Evolutionary conservation across 192 early-diverging fungal genomes (phyloP).

Genomic region (Gonapodya prolifera): DNA sequence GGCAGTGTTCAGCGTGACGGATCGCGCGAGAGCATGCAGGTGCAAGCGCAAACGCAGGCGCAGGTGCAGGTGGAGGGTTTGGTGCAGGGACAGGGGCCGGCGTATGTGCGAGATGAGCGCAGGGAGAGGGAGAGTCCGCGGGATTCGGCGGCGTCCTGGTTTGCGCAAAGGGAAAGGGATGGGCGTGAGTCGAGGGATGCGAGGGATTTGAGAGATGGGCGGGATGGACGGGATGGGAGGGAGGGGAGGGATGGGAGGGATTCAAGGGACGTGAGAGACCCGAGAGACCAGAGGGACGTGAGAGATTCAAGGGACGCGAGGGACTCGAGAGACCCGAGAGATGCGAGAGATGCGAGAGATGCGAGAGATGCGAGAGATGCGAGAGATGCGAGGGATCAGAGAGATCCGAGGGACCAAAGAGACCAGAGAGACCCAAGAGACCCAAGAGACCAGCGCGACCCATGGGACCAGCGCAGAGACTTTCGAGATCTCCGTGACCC

Average conservation of each 20-base stretch:
- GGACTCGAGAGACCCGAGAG: not conserved
- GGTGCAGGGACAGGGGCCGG: not conserved
- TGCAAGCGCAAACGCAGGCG: not conserved
- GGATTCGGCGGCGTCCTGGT: too few species aligned
- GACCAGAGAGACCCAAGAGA: too few species aligned
- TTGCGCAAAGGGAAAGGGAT: not conserved
- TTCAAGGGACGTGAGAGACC: not conserved
- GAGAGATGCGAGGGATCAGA: too few species aligned
- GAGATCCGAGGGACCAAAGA: too few species aligned
- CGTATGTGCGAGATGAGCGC: not conserved
- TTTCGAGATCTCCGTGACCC: not conserved
- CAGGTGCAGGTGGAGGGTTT: not conserved
- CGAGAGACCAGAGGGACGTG: too few species aligned
- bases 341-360: not conserved
- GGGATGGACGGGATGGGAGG: not conserved
- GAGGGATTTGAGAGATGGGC: not conserved
- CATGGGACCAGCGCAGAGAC: not conserved
- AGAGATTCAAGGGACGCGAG: not conserved
- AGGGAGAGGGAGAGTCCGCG: not conserved
- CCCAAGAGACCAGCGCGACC: not conserved
- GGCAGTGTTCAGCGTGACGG: not conserved
- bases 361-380: too few species aligned
- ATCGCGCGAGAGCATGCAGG: not conserved
- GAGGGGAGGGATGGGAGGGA: not conserved
- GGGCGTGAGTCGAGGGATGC: not conserved